These are phyloP conservation scores for Powellomyces hirtus DNA, from an alignment of 192 early-diverging fungal species.

Conservation along the genomic window DNA sequence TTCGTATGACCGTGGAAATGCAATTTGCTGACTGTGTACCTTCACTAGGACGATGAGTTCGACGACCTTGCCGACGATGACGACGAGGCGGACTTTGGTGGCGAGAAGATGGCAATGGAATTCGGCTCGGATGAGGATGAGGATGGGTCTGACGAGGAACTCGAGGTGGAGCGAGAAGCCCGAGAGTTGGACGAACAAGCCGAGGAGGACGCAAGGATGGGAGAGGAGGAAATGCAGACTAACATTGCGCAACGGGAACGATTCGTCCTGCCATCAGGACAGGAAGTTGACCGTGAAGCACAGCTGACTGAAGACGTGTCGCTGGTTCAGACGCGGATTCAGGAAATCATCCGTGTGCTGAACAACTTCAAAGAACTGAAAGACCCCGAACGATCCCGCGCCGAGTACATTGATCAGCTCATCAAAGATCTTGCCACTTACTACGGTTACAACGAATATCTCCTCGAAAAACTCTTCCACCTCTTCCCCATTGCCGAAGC, in stretches of 20 bases:
- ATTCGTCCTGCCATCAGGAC: constrained; percentile 63
- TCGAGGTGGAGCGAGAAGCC: constrained; percentile 74
- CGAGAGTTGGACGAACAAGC: constrained; percentile 58
- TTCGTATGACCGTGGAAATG: too few relatives aligned
- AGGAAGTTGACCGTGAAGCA: constrained; percentile 63
- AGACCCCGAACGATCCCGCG: constrained; percentile 69
- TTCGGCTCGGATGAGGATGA: constrained; percentile 45
- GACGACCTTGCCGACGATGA: constrained; percentile 24
- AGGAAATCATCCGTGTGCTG: constrained; percentile 85
- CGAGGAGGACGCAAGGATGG: constrained; percentile 68
- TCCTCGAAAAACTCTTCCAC: constrained; percentile 88
- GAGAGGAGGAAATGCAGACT: constrained; percentile 68
- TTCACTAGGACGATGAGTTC: constrained; percentile 33
- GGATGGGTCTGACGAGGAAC: constrained; percentile 53
- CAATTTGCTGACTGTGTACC: background rate
- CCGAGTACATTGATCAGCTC: constrained; percentile 85
- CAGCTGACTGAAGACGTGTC: constrained; percentile 65
- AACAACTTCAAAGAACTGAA: constrained; percentile 86
- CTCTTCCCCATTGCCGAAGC: constrained; percentile 84
- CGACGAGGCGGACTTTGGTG: constrained; percentile 26
- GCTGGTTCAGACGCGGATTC: constrained; percentile 80
- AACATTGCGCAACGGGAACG: constrained; percentile 72
- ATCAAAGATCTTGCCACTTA: constrained; percentile 87
- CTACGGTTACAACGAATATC: constrained; percentile 92
- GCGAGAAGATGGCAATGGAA: constrained; percentile 20